Conservation (phyloP, 148 eudicot genomes). For the Camellia japonica region DNA sequence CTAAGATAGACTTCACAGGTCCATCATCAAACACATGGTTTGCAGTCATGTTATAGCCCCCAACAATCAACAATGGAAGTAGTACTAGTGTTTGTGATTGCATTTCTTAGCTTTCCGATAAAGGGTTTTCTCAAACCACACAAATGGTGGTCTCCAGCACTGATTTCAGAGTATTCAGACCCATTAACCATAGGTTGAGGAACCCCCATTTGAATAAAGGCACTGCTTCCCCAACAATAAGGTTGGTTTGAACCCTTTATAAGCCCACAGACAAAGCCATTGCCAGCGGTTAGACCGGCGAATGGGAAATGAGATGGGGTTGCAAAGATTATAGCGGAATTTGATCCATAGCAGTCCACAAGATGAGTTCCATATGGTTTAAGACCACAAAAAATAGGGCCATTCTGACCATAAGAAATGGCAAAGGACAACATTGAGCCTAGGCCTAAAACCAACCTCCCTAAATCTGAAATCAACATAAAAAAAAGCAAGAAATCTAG, state of each 20-base stretch:
- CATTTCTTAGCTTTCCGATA: slow-evolving; percentile 52
- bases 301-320: slow-evolving; percentile 28
- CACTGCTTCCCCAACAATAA: slow-evolving; percentile 31
- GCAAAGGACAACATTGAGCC: slow-evolving; percentile 74
- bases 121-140: no score
- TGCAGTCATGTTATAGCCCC: slow-evolving; percentile 83
- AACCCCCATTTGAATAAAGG: no score
- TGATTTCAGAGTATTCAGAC: no score
- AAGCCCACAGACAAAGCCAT: slow-evolving; percentile 78
- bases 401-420: slow-evolving; percentile 70
- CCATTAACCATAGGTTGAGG: no score
- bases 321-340: no score
- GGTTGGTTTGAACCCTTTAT: slow-evolving; percentile 49
- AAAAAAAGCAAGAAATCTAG: slow-evolving; percentile 30
- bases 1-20: no score
- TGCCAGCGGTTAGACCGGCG: slow-evolving; percentile 61
- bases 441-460: slow-evolving; percentile 38
- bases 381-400: slow-evolving; percentile 28
- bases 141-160: no score
- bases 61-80: slow-evolving; percentile 67
- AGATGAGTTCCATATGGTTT: no score
- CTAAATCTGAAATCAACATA: slow-evolving; percentile 31
- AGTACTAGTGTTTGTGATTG: slow-evolving; percentile 23
- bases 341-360: no score
- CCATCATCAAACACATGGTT: slow-evolving; percentile 42